Percentiles rank a stretch among this genome's conserved stretches.
Conservation (phyloP, 176 grass and related monocot genomes). For the Oryza nivara region DNA sequence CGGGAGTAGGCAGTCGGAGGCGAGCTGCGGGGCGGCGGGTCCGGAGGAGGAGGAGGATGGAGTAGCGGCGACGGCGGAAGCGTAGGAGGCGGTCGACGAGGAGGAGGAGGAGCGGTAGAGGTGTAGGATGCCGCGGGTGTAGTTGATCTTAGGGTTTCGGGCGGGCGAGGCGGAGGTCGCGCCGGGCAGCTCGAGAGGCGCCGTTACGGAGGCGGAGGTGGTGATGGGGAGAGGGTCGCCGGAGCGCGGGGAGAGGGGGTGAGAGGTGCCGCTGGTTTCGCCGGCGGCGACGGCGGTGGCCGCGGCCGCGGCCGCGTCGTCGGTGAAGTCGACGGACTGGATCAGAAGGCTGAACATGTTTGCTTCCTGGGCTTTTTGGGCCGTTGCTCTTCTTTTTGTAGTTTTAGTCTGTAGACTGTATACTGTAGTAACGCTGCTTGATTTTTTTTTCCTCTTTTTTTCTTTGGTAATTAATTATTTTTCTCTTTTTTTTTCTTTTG, state of each 20-base stretch:
- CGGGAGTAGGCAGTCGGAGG: constrained; percentile 62
- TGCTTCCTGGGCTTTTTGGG: constrained; percentile 32
- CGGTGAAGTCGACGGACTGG: constrained; percentile 58
- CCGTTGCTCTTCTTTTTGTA: neutral
- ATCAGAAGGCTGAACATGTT: constrained; percentile 81
- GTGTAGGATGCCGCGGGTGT: constrained; percentile 72
- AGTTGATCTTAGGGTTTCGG: constrained; percentile 65
- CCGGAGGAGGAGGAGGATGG: constrained; percentile 52
- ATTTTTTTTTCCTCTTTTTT: neutral
- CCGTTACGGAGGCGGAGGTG: constrained; percentile 26
- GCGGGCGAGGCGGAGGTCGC: constrained; percentile 15
- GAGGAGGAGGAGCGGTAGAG: constrained; percentile 67
- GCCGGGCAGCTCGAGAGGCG: constrained; percentile 43
- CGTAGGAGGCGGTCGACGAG: constrained; percentile 45
- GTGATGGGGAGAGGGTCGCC: constrained; percentile 14
- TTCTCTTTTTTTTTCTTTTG: neutral
- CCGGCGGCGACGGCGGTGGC: constrained; percentile 22
- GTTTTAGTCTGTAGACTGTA: neutral
- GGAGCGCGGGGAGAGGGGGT: neutral
- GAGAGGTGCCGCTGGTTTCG: constrained; percentile 23
- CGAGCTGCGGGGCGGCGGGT: constrained; percentile 8
- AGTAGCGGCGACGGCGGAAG: constrained; percentile 49
- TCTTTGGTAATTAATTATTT: neutral
- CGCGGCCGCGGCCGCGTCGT: constrained; percentile 1
- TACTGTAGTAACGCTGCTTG: neutral